These are phyloP conservation scores for Pythium scleroteichum DNA, from an alignment of 352 stramenopile genomes.

Conservation along the genomic window DNA sequence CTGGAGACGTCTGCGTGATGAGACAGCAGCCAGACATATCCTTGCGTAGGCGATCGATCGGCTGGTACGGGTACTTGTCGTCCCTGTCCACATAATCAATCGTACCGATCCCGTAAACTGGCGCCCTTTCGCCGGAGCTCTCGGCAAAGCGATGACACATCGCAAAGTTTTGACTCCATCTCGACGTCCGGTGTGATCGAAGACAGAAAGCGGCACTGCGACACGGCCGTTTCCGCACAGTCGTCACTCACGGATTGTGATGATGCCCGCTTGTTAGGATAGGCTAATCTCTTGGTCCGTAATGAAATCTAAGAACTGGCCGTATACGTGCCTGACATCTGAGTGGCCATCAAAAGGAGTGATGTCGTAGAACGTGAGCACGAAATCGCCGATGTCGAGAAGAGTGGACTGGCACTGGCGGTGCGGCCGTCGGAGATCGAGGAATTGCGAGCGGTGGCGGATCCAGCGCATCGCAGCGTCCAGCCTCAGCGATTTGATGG, in stretches of 20 bases:
- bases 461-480: constrained; percentile 5
- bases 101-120: neutral
- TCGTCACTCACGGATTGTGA: constrained; percentile 29
- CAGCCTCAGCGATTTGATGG: neutral
- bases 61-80: constrained; percentile 14
- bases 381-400: constrained; percentile 10
- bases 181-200: constrained; percentile 12
- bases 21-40: neutral
- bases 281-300: constrained; percentile 24
- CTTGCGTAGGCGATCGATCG: neutral
- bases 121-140: neutral
- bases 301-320: constrained; percentile 16
- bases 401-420: neutral
- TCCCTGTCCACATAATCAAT: constrained; percentile 12
- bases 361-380: constrained; percentile 1
- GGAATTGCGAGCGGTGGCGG: constrained; percentile 5
- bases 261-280: constrained; percentile 17
- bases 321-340: constrained; percentile 13
- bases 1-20: constrained; percentile 5
- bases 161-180: constrained; percentile 22
- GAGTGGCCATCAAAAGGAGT: neutral
- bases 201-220: constrained; percentile 13
- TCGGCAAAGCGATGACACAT: constrained; percentile 17
- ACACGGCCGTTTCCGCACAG: neutral
- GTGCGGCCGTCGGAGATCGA: constrained; percentile 1